Evolutionary conservation across 2,329 filamentous ascomycete genomes (phyloP), one percentile per base, ranked within the genome.

Genomic region (Raffaelea arxii): DNA sequence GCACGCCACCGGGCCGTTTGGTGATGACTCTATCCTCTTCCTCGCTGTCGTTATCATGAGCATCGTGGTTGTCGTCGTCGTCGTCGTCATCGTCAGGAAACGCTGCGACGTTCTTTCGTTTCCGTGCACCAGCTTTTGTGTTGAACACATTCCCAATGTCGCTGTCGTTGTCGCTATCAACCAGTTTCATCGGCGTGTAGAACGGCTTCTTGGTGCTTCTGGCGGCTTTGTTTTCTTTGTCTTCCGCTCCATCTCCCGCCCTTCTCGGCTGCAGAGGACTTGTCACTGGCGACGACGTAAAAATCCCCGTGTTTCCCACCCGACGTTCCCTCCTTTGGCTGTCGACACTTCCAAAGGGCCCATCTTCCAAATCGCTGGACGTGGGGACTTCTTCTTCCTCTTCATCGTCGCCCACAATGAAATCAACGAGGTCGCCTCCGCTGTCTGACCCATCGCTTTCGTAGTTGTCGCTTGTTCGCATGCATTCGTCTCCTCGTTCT

Each of bases 381-480:
- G 27, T 18, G 27, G 10, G 30, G 12, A 18, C 21, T 25, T 35
- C 30, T 37, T 30, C 40, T 18, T 50, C 50, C 6, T 44, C 49
- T 14, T 53, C 53, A 42, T 80, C 61, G 60, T 79, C 61, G 52
- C 66, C 59, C 56, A 81, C 67, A 55, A 86, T 58, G 62, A 86
- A 74, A 64, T 78, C 65, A 54, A 76, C 47, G 14, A 78, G 58
- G 52, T 77, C 74, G 39, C 61, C 65, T 12, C 69, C 71, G 48
- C 66, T 63, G 48, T 75, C 72, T 0, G 69, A 73, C 14, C 66
- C 71, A 51, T 70, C 66, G 18, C 63, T 66, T 43, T 69, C 66
- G 48, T 68, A 58, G 47, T 68, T 51, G 51, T 74, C 71, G 51
- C 70, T 73, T 14, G 70, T 69, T 21, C 69, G 62, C 46, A 65